Conservation (phyloP, 805 yeast genomes). For the Priceomyces carsonii region DNA sequence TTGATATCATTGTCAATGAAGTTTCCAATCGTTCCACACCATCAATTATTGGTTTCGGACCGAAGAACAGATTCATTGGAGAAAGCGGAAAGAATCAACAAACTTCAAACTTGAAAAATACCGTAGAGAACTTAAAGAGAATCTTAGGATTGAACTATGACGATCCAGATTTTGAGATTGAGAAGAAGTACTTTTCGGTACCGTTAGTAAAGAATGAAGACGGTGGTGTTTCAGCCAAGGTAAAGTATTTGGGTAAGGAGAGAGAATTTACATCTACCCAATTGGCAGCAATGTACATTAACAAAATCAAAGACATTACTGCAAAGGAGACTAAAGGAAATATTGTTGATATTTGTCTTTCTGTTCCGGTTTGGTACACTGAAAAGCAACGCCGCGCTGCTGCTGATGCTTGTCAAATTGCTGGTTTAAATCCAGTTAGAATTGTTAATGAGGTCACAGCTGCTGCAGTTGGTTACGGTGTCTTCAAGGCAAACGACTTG, state of each 20-base stretch:
- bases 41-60: conserved; percentile 84
- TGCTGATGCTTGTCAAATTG: conserved; percentile 91
- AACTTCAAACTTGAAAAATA: conserved; percentile 93
- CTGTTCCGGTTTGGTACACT: conserved; percentile 97
- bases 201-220: conserved; percentile 68
- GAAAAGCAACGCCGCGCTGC: conserved; percentile 97
- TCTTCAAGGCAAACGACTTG: conserved; percentile 87
- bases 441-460: conserved; percentile 97
- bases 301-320: conserved; percentile 83
- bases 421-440: conserved; percentile 98
- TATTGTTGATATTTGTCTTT: conserved; percentile 84
- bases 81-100: conserved; percentile 96
- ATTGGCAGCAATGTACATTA: conserved; percentile 91
- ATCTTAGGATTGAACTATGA: conserved; percentile 73
- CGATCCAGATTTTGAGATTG: conserved; percentile 78
- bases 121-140: conserved; percentile 93
- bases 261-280: conserved; percentile 83
- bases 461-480: conserved; percentile 99
- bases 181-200: conserved; percentile 71
- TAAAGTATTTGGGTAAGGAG: conserved; percentile 77
- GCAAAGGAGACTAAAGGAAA: conserved; percentile 77
- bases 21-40: conserved; percentile 98
- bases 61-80: conserved; percentile 87
- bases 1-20: conserved; percentile 96
- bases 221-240: conserved; percentile 83